Percentiles rank a stretch among this genome's conserved stretches.
These are phyloP conservation scores for Flaveria bidentis DNA, from an alignment of 129 eudicot species.

Conservation along the genomic window DNA sequence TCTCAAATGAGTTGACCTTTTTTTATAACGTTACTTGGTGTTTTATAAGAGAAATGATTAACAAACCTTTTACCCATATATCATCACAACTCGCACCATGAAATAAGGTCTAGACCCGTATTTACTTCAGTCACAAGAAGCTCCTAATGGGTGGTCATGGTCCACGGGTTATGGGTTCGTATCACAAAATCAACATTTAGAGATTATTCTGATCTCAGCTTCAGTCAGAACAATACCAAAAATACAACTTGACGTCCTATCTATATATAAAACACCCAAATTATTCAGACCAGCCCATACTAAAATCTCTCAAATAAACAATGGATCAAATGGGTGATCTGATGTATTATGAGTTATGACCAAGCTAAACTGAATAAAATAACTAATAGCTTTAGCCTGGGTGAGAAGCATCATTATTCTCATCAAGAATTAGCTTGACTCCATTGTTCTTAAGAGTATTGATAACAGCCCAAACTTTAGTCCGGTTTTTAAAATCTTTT, in stretches of 20 bases:
- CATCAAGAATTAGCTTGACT: slow-evolving; percentile 42
- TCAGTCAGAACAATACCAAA: not conserved
- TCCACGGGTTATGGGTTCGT: too few relatives aligned
- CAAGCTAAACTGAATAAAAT: not conserved
- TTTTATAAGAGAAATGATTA: not conserved
- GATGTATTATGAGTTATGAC: not conserved
- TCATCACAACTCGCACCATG: not conserved
- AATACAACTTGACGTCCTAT: not conserved
- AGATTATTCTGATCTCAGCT: not conserved
- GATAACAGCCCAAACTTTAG: slow-evolving; percentile 64
- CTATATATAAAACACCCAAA: not conserved
- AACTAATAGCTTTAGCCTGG: slow-evolving; percentile 21
- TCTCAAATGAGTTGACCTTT: not conserved
- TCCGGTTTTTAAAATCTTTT: slow-evolving; percentile 45
- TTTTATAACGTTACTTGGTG: not conserved
- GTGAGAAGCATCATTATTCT: slow-evolving; percentile 33
- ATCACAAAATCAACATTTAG: not conserved
- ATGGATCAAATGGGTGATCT: slow-evolving; percentile 1
- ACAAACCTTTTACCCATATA: too few relatives aligned
- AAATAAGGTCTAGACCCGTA: not conserved
- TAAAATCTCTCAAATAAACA: not conserved
- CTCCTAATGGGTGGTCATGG: too few relatives aligned
- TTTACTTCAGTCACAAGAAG: not conserved
- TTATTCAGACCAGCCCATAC: not conserved
- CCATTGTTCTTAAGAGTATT: slow-evolving; percentile 44